Conservation (phyloP, 495 filamentous ascomycete genomes). For the Hypomontagnella submonticulosa region DNA sequence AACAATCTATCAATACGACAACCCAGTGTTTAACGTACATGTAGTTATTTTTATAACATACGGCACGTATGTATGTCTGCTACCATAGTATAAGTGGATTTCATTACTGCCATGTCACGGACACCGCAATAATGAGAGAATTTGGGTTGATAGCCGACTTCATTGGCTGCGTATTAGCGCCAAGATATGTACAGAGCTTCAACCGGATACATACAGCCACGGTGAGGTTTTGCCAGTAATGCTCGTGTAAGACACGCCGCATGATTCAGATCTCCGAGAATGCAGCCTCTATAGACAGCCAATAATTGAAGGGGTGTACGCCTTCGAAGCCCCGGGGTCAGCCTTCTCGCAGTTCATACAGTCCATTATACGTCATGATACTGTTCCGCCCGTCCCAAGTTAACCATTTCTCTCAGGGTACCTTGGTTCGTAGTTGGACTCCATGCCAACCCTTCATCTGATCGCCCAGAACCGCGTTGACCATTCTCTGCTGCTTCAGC, state of each 20-base stretch:
- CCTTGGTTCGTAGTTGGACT: conserved; percentile 73
- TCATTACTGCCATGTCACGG: background rate
- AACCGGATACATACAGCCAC: too few relatives aligned
- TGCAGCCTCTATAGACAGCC: background rate
- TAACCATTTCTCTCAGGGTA: conserved; percentile 37
- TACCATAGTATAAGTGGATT: background rate
- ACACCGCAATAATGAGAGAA: background rate
- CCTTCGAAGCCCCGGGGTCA: background rate
- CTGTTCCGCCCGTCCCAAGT: background rate
- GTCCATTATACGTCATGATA: conserved; percentile 2
- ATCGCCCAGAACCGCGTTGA: conserved; percentile 73
- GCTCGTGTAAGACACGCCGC: too few relatives aligned
- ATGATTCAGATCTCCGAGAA: background rate
- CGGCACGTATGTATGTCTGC: background rate
- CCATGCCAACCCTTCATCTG: conserved; percentile 82
- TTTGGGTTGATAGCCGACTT: background rate
- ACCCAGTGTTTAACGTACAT: too few relatives aligned
- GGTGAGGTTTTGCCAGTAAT: too few relatives aligned
- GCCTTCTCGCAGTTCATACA: background rate
- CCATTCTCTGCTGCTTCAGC: conserved; percentile 77
- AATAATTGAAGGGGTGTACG: background rate
- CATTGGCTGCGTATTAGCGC: background rate
- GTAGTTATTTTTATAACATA: too few relatives aligned
- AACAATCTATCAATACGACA: background rate
- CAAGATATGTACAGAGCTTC: conserved; percentile 9